Base-by-base conservation (phyloP, 495 filamentous ascomycete species). In the Daldinia caldariorum region DNA sequence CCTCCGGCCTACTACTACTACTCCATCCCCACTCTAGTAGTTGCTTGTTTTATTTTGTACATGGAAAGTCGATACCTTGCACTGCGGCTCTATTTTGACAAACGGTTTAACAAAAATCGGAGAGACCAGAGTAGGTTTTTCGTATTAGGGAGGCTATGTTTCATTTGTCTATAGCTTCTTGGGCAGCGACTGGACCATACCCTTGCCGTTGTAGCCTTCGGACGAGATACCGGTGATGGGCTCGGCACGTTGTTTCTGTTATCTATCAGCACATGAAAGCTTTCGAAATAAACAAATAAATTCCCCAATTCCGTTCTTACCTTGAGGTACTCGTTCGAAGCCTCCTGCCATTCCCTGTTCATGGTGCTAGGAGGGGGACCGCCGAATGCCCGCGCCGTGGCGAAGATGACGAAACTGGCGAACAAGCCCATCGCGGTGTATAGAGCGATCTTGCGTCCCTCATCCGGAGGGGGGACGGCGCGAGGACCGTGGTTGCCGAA, bases 401-500 rank as follows among this genome's bases (percentile, higher is more conserved):
- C 83, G 82, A 95, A 94, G 78, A 95, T 26, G 63, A 78, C 80
- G 73, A 93, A 80, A 72, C 87, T 88, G 72, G 81, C 81, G 57
- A 79, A 78, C 61, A 90, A 66, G 73, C 91, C 89, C 75, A 89
- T 66, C 55, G 81, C 63, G 53, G 91, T 91, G 84, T 94, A 92
- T 65, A 83, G 67, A 74, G 90, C 80, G 74, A 98, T 85, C 76
- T 87, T 91, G 82, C 85, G 85, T 76, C 83, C 83, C 86, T 97
- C 95, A 61, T 90, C 95, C 55, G 95, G 89, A 60, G 94, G 92
- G 60, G 90, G 77, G 35, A 86, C 80, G 41, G 94, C 86, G 58
- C 95, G 94, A 63, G 95, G 95, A 62, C 95, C 95, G 81, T 98
- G 96, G 69, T 93, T 86, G 59, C 95, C 95, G 79, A 99, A 99